Evolutionary conservation across 2,329 filamentous ascomycete genomes (phyloP).

Genomic region (Verruconis gallopava): DNA sequence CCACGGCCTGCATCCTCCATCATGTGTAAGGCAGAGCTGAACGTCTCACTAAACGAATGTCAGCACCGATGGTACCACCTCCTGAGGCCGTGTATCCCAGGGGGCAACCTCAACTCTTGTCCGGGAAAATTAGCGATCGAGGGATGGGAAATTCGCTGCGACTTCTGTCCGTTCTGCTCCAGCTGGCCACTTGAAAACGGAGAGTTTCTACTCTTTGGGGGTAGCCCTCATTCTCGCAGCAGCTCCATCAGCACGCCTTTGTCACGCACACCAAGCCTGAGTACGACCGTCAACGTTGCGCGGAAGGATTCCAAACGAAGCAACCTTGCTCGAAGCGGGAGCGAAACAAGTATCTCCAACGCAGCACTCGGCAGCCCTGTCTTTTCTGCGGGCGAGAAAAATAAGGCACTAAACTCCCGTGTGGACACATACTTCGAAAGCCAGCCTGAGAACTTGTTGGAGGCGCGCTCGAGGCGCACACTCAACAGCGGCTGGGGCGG

Average conservation of each 20-base stretch:
- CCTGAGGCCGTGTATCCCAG: slow-evolving; percentile 28
- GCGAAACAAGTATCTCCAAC: slow-evolving; percentile 17
- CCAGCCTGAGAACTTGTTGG: slow-evolving; percentile 2
- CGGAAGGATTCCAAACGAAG: slow-evolving; percentile 25
- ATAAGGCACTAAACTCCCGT: slow-evolving; percentile 7
- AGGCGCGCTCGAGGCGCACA: slow-evolving; percentile 1
- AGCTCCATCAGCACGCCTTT: slow-evolving; percentile 1
- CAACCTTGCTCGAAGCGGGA: slow-evolving; percentile 24
- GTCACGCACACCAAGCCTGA: background rate
- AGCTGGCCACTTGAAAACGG: slow-evolving; percentile 25
- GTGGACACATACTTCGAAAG: slow-evolving; percentile 7
- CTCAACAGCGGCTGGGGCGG: background rate
- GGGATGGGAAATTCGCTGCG: slow-evolving; percentile 37
- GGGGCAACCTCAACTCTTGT: slow-evolving; percentile 35
- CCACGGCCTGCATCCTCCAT: too few relatives aligned
- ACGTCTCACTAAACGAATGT: slow-evolving; percentile 34
- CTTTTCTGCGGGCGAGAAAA: slow-evolving; percentile 3
- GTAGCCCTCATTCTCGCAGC: slow-evolving; percentile 18
- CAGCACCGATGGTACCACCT: slow-evolving; percentile 38
- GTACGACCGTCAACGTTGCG: slow-evolving; percentile 19
- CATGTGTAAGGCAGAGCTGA: slow-evolving; percentile 39
- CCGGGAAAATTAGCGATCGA: slow-evolving; percentile 30
- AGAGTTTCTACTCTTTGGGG: slow-evolving; percentile 37
- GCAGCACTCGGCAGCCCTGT: slow-evolving; percentile 14
- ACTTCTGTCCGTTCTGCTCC: slow-evolving; percentile 35